These are phyloP conservation scores for Aureobasidium sp. DNA, from an alignment of 2,329 filamentous ascomycete genomes.

Conservation along the genomic window DNA sequence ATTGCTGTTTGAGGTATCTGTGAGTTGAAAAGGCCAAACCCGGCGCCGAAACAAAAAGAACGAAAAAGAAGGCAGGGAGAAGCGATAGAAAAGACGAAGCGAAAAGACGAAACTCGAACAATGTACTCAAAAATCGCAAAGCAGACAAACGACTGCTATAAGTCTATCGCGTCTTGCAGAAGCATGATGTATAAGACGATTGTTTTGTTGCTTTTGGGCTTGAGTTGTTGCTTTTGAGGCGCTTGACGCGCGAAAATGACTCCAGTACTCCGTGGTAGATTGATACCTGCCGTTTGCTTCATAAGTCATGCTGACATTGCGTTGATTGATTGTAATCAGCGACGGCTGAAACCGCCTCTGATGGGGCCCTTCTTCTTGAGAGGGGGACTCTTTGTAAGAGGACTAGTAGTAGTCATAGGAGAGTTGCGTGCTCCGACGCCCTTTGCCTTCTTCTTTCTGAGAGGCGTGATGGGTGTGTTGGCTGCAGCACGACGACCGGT, in stretches of 20 bases:
- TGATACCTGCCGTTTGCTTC: slow-evolving; percentile 5
- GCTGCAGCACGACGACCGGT: slow-evolving; percentile 57
- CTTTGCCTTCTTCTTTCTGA: slow-evolving; percentile 39
- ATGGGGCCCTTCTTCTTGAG: slow-evolving; percentile 5
- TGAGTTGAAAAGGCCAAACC: slow-evolving; percentile 3
- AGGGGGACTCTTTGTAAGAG: slow-evolving; percentile 9
- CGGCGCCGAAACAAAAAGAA: not conserved
- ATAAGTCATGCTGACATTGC: slow-evolving; percentile 10
- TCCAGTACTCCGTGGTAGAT: slow-evolving; percentile 6
- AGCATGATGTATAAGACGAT: not conserved
- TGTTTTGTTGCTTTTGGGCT: slow-evolving; percentile 4
- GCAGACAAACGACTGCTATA: slow-evolving; percentile 3
- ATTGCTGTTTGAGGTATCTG: slow-evolving; percentile 12
- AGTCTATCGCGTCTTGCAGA: not conserved
- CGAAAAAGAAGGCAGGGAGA: not conserved
- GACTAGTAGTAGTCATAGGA: slow-evolving; percentile 11
- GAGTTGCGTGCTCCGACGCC: slow-evolving; percentile 11
- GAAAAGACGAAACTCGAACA: not conserved
- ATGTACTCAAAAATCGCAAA: not conserved
- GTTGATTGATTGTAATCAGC: not conserved
- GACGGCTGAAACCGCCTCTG: slow-evolving; percentile 12
- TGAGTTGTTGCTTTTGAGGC: slow-evolving; percentile 4
- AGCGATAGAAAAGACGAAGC: not conserved
- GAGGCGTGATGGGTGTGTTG: slow-evolving; percentile 58
- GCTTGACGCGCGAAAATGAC: not conserved